Evolutionary conservation across 148 eudicot genomes (phyloP).

Genomic region (Hydrangea macrophylla): DNA sequence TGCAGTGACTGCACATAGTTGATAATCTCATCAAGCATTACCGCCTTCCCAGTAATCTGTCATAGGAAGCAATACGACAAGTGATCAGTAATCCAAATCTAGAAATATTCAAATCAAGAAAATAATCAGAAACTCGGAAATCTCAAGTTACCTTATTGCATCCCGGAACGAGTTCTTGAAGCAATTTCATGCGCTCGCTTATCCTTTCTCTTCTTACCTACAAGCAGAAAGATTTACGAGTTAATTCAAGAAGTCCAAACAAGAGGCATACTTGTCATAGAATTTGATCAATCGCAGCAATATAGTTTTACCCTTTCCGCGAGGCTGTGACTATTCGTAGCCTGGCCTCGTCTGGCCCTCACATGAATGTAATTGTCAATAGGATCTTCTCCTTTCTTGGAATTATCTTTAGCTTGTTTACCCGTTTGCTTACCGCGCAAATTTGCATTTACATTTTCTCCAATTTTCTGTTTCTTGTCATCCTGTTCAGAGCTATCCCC

Average conservation of each 20-base stretch:
- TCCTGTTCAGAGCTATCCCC: slow-evolving; percentile 47
- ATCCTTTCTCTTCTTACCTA: slow-evolving; percentile 95
- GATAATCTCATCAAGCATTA: slow-evolving; percentile 97
- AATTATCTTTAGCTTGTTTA: slow-evolving; percentile 59
- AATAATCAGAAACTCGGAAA: not conserved
- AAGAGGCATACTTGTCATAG: not conserved
- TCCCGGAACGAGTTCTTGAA: slow-evolving; percentile 97
- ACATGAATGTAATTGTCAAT: slow-evolving; percentile 85
- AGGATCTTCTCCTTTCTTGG: slow-evolving; percentile 48
- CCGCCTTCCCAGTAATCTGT: slow-evolving; percentile 93
- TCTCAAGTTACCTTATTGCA: slow-evolving; percentile 73
- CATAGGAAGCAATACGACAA: not conserved
- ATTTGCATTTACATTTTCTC: slow-evolving; percentile 31
- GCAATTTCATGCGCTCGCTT: slow-evolving; percentile 92
- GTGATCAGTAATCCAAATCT: not conserved
- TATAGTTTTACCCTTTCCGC: slow-evolving; percentile 90
- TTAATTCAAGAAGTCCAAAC: not conserved
- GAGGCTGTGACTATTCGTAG: slow-evolving; percentile 96
- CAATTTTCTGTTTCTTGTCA: slow-evolving; percentile 51
- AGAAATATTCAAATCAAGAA: not conserved
- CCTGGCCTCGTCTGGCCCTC: slow-evolving; percentile 95
- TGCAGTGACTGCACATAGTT: slow-evolving; percentile 94
- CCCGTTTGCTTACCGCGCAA: slow-evolving; percentile 46
- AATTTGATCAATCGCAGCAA: not conserved
- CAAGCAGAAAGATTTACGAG: slow-evolving; percentile 10